phyloP scores from a whole-genome alignment of 495 filamentous ascomycete species.

The Tuber melanosporum region DNA sequence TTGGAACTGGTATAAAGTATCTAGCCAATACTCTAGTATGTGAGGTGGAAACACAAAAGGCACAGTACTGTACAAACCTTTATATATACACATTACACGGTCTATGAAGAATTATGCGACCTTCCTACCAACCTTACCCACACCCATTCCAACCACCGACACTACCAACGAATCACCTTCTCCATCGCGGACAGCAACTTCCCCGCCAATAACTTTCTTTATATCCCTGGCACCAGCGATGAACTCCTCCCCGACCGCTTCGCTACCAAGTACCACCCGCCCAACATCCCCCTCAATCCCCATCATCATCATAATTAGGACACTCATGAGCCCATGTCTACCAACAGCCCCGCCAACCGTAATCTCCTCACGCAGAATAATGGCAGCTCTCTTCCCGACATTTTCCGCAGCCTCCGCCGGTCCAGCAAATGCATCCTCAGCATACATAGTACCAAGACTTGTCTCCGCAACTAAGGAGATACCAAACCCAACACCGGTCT shows the following conservation, averaged over 20 bases:
- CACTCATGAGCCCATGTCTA: conserved; percentile 57
- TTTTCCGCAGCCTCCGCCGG: conserved; percentile 81
- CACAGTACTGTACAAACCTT: background rate
- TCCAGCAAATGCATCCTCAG: conserved; percentile 77
- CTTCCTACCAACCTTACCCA: conserved; percentile 93
- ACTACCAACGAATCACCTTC: conserved; percentile 74
- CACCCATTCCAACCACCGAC: conserved; percentile 85
- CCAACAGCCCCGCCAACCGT: conserved; percentile 75
- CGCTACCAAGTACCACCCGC: conserved; percentile 47
- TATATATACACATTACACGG: background rate
- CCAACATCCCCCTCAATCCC: conserved; percentile 60
- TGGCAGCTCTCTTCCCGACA: conserved; percentile 77
- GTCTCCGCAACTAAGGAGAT: conserved; percentile 86
- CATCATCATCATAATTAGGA: conserved; percentile 94
- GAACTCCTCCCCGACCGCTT: conserved; percentile 71
- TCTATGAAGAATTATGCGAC: conserved; percentile 57
- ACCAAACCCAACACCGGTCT: conserved; percentile 80
- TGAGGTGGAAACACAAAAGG: background rate
- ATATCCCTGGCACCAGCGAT: conserved; percentile 77
- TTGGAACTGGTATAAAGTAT: background rate
- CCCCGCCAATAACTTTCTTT: conserved; percentile 72
- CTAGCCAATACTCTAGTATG: background rate
- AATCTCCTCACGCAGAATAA: conserved; percentile 78
- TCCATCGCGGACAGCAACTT: conserved; percentile 78
- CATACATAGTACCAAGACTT: conserved; percentile 72